Evolutionary conservation across 148 eudicot species (phyloP).

Genomic region (Cornus florida): DNA sequence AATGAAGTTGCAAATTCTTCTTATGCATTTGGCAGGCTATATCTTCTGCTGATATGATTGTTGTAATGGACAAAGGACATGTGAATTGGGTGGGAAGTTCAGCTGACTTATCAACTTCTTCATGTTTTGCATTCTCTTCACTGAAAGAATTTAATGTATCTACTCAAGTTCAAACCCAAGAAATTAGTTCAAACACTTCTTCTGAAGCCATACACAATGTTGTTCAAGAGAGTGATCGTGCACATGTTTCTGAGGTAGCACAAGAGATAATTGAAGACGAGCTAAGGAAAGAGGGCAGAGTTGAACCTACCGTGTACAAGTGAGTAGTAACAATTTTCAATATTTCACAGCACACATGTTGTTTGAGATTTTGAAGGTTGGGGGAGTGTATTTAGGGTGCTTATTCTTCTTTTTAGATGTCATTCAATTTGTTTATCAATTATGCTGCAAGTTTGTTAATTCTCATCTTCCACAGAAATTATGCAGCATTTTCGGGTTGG

Average conservation of each 20-base stretch:
- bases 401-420: not conserved
- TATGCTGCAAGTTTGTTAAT: constrained; percentile 5
- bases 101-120: constrained; percentile 41
- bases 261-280: constrained; percentile 53
- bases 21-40: constrained; percentile 61
- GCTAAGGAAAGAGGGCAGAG: constrained; percentile 87
- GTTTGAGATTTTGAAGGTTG: not conserved
- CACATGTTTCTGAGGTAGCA: constrained; percentile 37
- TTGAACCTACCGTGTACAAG: constrained; percentile 75
- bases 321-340: constrained; percentile 25
- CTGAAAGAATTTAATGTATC: constrained; percentile 31
- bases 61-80: constrained; percentile 78
- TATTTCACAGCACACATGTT: not conserved
- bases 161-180: constrained; percentile 29
- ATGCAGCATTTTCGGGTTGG: constrained; percentile 93
- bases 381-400: not conserved
- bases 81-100: constrained; percentile 78
- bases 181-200: constrained; percentile 24
- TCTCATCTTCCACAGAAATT: constrained; percentile 54
- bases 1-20: constrained; percentile 4
- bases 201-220: constrained; percentile 18
- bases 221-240: constrained; percentile 33
- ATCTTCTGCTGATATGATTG: constrained; percentile 70
- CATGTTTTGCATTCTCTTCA: constrained; percentile 41
- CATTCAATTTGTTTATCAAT: not conserved